Evolutionary conservation across 441 rosid species (phyloP).

Genomic region (Adansonia gregorii): DNA sequence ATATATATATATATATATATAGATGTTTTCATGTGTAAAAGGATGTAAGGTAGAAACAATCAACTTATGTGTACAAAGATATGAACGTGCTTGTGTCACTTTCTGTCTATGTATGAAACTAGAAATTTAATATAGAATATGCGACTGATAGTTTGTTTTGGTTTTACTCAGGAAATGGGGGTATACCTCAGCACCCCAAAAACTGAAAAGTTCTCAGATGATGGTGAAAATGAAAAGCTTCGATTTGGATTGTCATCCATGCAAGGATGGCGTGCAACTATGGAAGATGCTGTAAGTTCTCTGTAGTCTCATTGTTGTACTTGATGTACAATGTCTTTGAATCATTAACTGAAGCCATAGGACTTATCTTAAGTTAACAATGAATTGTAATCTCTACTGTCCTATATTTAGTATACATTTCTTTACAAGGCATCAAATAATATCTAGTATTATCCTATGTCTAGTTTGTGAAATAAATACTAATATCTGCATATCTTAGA

Average conservation of each 20-base stretch:
- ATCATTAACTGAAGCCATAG: background rate
- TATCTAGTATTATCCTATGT: background rate
- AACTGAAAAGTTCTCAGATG: constrained; percentile 65
- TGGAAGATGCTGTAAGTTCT: constrained; percentile 72
- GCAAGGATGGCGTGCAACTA: constrained; percentile 73
- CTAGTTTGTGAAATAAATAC: background rate
- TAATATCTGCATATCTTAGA: background rate
- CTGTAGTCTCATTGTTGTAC: background rate
- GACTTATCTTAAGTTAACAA: background rate
- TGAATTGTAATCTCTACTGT: background rate
- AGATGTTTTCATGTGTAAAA: background rate
- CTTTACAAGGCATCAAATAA: background rate
- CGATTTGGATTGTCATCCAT: constrained; percentile 62
- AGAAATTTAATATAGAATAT: background rate
- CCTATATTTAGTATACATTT: background rate
- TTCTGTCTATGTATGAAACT: background rate
- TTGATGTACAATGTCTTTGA: background rate
- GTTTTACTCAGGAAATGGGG: constrained; percentile 48
- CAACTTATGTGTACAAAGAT: background rate
- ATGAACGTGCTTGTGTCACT: background rate
- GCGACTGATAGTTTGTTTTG: constrained; percentile 9
- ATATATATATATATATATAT: background rate
- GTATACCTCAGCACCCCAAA: constrained; percentile 65
- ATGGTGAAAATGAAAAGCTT: constrained; percentile 55
- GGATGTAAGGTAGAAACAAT: background rate